phyloP scores from a whole-genome alignment of 345 rosid species.

The Citrus unshiu region DNA sequence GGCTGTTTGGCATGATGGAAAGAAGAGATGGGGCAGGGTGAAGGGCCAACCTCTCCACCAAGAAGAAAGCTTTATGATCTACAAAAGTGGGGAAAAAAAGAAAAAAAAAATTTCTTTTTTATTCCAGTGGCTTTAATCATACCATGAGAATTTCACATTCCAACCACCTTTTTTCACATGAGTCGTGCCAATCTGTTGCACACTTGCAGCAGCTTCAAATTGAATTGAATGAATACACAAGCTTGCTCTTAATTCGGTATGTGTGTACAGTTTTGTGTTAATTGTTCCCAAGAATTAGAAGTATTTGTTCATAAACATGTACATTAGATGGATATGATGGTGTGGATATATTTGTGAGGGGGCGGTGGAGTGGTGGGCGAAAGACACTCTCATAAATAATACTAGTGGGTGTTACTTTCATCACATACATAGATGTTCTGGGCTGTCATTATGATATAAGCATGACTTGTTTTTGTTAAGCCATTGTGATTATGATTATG shows the following conservation, averaged over 20 bases:
- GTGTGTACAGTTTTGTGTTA: neutral
- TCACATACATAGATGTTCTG: neutral
- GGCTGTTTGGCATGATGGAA: conserved; percentile 16
- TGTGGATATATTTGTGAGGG: neutral
- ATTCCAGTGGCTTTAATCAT: conserved; percentile 41
- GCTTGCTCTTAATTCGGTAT: neutral
- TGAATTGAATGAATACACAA: neutral
- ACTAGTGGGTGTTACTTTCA: neutral
- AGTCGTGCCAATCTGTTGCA: conserved; percentile 12
- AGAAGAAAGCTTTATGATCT: conserved; percentile 22
- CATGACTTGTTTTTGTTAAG: too few species aligned
- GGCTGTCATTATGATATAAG: neutral
- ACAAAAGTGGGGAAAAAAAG: conserved; percentile 5
- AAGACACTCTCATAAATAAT: too few species aligned
- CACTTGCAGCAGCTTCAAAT: neutral
- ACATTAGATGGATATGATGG: neutral
- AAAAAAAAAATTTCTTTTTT: neutral
- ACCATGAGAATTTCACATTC: conserved; percentile 18
- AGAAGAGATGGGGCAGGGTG: conserved; percentile 17
- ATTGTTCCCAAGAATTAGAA: neutral
- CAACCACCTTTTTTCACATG: conserved; percentile 11
- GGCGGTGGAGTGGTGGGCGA: too few species aligned
- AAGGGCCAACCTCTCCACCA: conserved; percentile 27
- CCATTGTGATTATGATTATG: too few species aligned
- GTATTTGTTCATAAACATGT: neutral